Evolutionary conservation across 179 eudicot species (phyloP), one percentile per base, ranked within the genome.

Genomic region (Silene coronaria): DNA sequence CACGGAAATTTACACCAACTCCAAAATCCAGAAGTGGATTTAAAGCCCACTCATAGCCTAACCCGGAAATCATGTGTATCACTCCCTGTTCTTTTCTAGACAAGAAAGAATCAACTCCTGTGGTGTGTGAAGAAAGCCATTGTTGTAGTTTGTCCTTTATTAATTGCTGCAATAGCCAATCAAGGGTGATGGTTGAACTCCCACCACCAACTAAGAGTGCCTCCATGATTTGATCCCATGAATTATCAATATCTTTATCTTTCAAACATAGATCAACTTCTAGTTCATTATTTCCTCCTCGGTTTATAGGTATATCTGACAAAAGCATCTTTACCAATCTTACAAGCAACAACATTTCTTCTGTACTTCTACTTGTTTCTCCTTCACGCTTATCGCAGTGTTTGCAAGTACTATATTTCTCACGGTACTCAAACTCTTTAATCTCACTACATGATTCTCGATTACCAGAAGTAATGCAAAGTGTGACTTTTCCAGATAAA

Each of bases 21-120:
- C 96, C 97, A 78, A 81, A 80, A 72, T 76, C 82, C 75, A 95
- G 84, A 78, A 92, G 80, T 48, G 93, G 86, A 48, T 82, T 88
- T 80, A 95, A 86, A 70, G 99, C 97, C 97, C 99, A 95, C 77
- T 84, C 90, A 80, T 86, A 92, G 28, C 97, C 99, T 82, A 92
- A 85, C 67, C 93, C 97, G 72, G 97, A 90, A 81, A 91, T 79
- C 91, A 88, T 84, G 82, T 95, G 99, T 75, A 92, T 89, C 22
- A 92, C 77, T 68, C 99, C 97, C 86, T 91, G 97, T 82, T 92
- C 97, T 80, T 89, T 91, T 86, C 86, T 92, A 46, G 99, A 92
- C 80, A 92, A 82, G 51, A 77, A 75, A 78, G 88, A 88, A 7
- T 75, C 82, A n/a, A 69, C 66, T 14, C 77, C 84, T 4, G 36